Conservation (phyloP, 208 protist species). For the Leptomonas pyrrhocoris region DNA sequence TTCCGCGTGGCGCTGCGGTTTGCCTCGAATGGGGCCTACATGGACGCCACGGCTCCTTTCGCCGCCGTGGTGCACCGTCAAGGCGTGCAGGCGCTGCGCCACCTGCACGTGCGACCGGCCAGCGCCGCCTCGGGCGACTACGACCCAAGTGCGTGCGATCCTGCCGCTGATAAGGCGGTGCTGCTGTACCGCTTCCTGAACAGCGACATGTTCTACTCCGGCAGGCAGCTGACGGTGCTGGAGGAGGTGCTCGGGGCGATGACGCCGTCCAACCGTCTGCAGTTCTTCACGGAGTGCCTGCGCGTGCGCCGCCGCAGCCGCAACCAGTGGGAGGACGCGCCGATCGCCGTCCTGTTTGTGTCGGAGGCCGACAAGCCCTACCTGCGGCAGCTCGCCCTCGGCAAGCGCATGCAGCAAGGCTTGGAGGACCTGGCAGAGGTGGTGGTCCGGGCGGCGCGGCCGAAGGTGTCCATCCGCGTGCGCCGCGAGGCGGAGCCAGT, state of each 20-base stretch:
- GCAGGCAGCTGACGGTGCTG: slow-evolving; percentile 55
- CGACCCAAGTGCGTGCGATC: slow-evolving; percentile 7
- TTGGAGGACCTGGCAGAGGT: slow-evolving; percentile 45
- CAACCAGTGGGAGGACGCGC: slow-evolving; percentile 80
- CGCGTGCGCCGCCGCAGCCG: slow-evolving; percentile 68
- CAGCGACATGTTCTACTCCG: slow-evolving; percentile 88
- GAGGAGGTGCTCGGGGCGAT: slow-evolving; percentile 49
- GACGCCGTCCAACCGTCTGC: slow-evolving; percentile 42
- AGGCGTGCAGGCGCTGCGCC: slow-evolving; percentile 21
- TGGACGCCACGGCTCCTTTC: slow-evolving; percentile 56
- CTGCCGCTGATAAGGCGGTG: slow-evolving; percentile 30
- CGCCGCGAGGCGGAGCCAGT: slow-evolving; percentile 32
- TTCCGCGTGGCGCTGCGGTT: slow-evolving; percentile 53
- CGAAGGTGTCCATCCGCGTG: slow-evolving; percentile 17
- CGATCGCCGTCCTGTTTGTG: slow-evolving; percentile 75
- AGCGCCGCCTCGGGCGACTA: neutral
- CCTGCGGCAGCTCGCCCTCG: slow-evolving; percentile 50
- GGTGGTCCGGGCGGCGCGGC: slow-evolving; percentile 24
- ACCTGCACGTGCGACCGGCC: slow-evolving; percentile 11
- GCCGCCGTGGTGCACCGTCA: slow-evolving; percentile 22
- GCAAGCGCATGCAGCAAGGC: slow-evolving; percentile 33
- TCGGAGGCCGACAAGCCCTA: slow-evolving; percentile 27
- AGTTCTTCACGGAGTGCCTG: slow-evolving; percentile 77
- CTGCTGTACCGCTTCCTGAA: slow-evolving; percentile 84
- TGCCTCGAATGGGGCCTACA: slow-evolving; percentile 52